Evolutionary conservation across 2,329 filamentous ascomycete genomes (phyloP).

Genomic region (Aschersonia sp.): DNA sequence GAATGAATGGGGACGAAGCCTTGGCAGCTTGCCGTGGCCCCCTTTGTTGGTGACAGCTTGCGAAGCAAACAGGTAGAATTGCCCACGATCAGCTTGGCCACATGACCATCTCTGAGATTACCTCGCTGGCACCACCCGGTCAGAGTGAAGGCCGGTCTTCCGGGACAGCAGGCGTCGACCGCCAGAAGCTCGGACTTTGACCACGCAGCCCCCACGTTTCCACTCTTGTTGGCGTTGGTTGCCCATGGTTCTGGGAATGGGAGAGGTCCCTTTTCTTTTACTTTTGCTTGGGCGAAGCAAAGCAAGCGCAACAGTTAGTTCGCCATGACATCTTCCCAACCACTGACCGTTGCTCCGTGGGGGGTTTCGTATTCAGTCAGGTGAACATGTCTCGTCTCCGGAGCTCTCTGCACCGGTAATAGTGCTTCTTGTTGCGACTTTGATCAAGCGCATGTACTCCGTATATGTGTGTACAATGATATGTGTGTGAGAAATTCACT

Average conservation of each 20-base stretch:
- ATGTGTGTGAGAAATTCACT: no score
- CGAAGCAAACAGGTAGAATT: constrained; percentile 2
- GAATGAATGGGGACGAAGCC: no score
- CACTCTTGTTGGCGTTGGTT: not conserved
- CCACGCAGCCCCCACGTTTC: not conserved
- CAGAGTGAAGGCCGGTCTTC: not conserved
- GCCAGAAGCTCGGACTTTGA: not conserved
- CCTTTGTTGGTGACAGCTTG: no score
- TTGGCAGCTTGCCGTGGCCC: no score
- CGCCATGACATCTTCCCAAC: no score
- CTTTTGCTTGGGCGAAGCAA: no score
- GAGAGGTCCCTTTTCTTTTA: not conserved
- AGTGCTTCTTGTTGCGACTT: no score
- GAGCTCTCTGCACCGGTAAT: not conserved
- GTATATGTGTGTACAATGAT: no score
- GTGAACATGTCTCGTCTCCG: not conserved
- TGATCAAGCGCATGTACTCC: no score
- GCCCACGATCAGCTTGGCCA: constrained; percentile 3
- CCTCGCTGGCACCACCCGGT: constrained; percentile 1
- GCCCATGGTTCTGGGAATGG: not conserved
- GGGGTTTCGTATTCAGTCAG: not conserved
- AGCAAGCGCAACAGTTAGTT: no score
- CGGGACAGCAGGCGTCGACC: no score
- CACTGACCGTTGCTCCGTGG: not conserved
- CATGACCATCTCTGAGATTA: constrained; percentile 7